Evolutionary conservation across 306 rosid genomes (phyloP).

Genomic region (Fagus sylvatica): DNA sequence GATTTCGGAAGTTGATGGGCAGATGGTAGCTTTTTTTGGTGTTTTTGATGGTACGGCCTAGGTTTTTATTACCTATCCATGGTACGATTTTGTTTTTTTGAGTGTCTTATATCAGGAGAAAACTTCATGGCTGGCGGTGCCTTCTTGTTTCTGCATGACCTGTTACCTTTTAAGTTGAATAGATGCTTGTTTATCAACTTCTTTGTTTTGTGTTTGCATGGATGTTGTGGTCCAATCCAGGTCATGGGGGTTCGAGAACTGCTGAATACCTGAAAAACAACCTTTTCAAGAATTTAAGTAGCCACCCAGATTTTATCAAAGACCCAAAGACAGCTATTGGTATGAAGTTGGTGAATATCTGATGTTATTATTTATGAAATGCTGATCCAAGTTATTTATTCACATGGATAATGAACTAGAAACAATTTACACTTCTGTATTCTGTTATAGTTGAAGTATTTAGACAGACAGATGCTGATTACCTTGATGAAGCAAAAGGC

Average conservation of each 20-base stretch:
- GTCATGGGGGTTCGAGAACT: constrained; percentile 88
- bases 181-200: constrained; percentile 13
- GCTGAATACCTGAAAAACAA: constrained; percentile 83
- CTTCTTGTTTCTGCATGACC: constrained; percentile 4
- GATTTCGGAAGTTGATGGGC: constrained; percentile 79
- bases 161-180: not conserved
- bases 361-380: constrained; percentile 2
- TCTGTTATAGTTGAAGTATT: constrained; percentile 69
- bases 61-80: constrained; percentile 15
- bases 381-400: constrained; percentile 19
- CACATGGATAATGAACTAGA: constrained; percentile 24
- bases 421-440: constrained; percentile 19
- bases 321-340: constrained; percentile 84
- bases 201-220: constrained; percentile 9
- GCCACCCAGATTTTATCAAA: constrained; percentile 74
- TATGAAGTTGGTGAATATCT: constrained; percentile 31
- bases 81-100: constrained; percentile 1
- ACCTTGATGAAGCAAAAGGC: constrained; percentile 73
- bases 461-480: constrained; percentile 78
- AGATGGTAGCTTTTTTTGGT: constrained; percentile 85
- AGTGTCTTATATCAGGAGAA: not conserved
- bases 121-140: not conserved
- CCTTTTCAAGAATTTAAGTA: constrained; percentile 71
- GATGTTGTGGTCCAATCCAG: constrained; percentile 35
- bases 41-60: constrained; percentile 81